Conservation (phyloP, 257 asterid genomes). For the Ilex aquifolium region DNA sequence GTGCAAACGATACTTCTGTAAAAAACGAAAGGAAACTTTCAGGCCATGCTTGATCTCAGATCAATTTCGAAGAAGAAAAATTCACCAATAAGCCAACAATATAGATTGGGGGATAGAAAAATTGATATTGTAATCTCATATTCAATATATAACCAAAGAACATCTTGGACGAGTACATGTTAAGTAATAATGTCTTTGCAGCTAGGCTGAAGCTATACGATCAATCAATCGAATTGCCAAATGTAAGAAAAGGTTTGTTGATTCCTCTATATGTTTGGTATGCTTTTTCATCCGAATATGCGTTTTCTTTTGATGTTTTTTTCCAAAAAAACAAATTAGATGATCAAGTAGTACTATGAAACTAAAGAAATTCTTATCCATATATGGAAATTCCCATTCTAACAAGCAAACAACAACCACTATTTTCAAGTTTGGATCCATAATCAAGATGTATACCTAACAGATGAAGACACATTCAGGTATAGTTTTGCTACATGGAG, state of each 20-base stretch:
- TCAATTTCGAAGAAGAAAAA: not conserved
- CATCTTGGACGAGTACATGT: not conserved
- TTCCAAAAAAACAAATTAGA: not conserved
- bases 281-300: conserved; percentile 1
- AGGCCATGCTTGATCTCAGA: not conserved
- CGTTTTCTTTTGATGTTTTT: conserved; percentile 15
- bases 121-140: too few relatives aligned
- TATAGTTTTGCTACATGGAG: too few relatives aligned
- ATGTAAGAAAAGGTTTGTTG: not conserved
- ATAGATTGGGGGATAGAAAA: not conserved
- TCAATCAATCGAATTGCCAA: conserved; percentile 14
- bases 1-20: conserved; percentile 68
- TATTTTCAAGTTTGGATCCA: not conserved
- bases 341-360: conserved; percentile 7
- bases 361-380: conserved; percentile 2
- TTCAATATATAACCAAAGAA: not conserved
- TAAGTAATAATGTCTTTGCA: not conserved
- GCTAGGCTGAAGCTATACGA: conserved; percentile 4
- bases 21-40: not conserved
- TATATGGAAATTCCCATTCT: conserved; percentile 15
- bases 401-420: not conserved
- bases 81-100: not conserved
- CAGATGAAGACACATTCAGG: not conserved
- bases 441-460: not conserved
- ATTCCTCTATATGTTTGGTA: not conserved